phyloP scores from a whole-genome alignment of 176 grass and related monocot genomes.

The Avena sativa region DNA sequence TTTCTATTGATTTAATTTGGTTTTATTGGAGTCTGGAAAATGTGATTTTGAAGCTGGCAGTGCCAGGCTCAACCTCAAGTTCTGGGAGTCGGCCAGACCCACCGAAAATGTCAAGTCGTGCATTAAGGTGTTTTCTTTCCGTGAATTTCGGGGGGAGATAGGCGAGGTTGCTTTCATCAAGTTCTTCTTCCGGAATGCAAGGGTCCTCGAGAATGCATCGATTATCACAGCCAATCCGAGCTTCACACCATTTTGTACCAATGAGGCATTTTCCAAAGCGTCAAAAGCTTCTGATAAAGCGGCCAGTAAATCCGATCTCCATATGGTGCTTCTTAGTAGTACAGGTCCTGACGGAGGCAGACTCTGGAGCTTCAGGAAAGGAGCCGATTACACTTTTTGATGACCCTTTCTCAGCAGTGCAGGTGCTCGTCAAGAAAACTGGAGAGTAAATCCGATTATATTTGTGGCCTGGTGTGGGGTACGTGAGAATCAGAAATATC shows the following conservation, averaged over 20 bases:
- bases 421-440: not conserved
- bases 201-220: not conserved
- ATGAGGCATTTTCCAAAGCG: not conserved
- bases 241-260: not conserved
- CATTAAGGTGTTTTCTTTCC: not conserved
- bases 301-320: not conserved
- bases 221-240: not conserved
- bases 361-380: not conserved
- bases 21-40: not conserved
- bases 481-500: not conserved
- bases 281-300: not conserved
- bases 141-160: constrained; percentile 8
- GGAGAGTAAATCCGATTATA: not conserved
- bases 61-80: not conserved
- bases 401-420: not conserved
- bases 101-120: not conserved
- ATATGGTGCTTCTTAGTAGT: not conserved
- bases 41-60: constrained; percentile 3
- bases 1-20: not conserved
- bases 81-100: not conserved
- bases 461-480: not conserved
- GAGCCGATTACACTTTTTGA: not conserved
- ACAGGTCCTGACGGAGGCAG: not conserved
- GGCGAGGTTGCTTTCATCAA: not conserved
- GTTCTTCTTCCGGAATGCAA: not conserved